Conservation (phyloP, 2,329 filamentous ascomycete genomes). For the Monilinia fructigena region DNA sequence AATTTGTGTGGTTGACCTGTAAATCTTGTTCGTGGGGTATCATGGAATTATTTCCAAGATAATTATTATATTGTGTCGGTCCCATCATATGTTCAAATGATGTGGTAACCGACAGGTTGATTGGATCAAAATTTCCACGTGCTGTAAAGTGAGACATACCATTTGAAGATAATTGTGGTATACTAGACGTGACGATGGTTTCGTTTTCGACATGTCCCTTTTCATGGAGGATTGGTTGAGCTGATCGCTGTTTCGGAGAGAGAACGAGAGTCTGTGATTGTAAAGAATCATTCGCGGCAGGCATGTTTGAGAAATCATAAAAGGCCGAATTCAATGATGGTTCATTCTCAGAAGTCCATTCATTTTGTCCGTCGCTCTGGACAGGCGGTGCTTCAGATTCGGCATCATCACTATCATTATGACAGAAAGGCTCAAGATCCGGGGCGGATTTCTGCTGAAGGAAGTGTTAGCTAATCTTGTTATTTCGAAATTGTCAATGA, state of each 20-base stretch:
- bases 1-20: constrained; percentile 12
- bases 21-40: not conserved
- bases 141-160: constrained; percentile 1
- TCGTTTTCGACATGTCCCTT: not conserved
- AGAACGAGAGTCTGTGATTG: constrained; percentile 7
- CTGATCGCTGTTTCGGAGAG: not conserved
- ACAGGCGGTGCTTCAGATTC: not conserved
- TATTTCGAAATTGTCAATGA: too few relatives aligned
- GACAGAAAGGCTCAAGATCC: not conserved
- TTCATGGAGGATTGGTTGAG: not conserved
- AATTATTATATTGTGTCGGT: constrained; percentile 12
- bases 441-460: constrained; percentile 1
- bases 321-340: constrained; percentile 5
- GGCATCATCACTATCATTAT: constrained; percentile 17
- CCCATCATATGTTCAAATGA: constrained; percentile 20
- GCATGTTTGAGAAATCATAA: constrained; percentile 9
- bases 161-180: constrained; percentile 11
- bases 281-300: not conserved
- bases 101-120: not conserved
- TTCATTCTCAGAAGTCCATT: constrained; percentile 8
- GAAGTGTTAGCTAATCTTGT: not conserved
- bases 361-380: not conserved
- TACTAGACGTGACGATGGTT: not conserved
- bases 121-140: not conserved
- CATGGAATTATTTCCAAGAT: constrained; percentile 5